Conservation (phyloP, 768 basidiomycete genomes). For the Termitomyces sp. region DNA sequence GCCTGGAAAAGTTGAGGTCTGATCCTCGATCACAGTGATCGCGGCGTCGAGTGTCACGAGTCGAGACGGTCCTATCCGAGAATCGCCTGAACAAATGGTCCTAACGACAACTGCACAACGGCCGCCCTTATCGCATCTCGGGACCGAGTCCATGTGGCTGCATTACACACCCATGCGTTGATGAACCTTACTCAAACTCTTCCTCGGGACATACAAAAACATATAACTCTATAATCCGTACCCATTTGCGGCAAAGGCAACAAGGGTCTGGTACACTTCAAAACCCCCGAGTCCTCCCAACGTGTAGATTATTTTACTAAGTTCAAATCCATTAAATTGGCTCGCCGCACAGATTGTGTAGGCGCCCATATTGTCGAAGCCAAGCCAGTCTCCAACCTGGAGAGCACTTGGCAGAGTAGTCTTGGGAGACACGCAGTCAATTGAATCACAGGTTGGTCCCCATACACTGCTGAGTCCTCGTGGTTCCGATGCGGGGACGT, state of each 20-base stretch:
- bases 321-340: constrained; percentile 89
- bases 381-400: constrained; percentile 94
- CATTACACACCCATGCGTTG: constrained; percentile 17
- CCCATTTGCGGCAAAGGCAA: constrained; percentile 40
- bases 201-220: constrained; percentile 1
- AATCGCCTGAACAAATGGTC: constrained; percentile 23
- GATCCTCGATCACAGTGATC: constrained; percentile 29
- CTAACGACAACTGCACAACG: constrained; percentile 15
- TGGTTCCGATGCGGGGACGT: constrained; percentile 39
- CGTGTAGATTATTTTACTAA: constrained; percentile 78
- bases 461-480: constrained; percentile 71
- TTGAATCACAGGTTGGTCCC: constrained; percentile 98
- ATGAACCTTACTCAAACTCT: constrained; percentile 18
- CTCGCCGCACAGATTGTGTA: constrained; percentile 98
- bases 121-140: constrained; percentile 28
- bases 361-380: constrained; percentile 98
- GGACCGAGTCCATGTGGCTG: constrained; percentile 22
- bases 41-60: constrained; percentile 31
- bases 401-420: constrained; percentile 62
- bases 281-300: constrained; percentile 48
- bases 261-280: constrained; percentile 50
- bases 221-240: constrained; percentile 27
- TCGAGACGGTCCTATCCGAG: constrained; percentile 25
- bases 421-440: constrained; percentile 81
- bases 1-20: constrained; percentile 21